phyloP scores from a whole-genome alignment of 305 asterid species.

The Lippia alba region DNA sequence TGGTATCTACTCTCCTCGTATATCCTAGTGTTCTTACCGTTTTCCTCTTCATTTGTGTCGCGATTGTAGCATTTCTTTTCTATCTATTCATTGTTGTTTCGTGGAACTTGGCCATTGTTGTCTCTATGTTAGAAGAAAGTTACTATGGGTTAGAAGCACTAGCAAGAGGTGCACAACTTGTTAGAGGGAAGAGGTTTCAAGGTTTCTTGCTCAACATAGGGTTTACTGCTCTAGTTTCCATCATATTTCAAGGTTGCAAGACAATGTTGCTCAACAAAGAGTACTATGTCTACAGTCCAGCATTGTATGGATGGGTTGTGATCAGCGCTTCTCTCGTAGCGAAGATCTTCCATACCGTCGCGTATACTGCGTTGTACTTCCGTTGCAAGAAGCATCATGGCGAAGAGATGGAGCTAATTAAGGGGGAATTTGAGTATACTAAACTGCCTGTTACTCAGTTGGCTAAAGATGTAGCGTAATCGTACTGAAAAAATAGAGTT shows the following conservation, averaged over 20 bases:
- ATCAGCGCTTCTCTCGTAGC: constrained; percentile 31
- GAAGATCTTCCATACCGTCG: constrained; percentile 31
- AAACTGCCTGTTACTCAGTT: constrained; percentile 28
- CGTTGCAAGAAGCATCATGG: constrained; percentile 60
- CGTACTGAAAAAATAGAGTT: too few species aligned
- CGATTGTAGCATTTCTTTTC: background rate
- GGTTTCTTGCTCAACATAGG: constrained; percentile 46
- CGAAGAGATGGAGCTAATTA: constrained; percentile 53
- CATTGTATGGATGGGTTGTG: constrained; percentile 12
- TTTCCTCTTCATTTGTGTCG: constrained; percentile 23
- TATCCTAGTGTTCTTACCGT: constrained; percentile 7
- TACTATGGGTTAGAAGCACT: constrained; percentile 52
- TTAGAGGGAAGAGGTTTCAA: constrained; percentile 50
- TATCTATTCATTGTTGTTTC: constrained; percentile 38
- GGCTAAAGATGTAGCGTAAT: constrained; percentile 14
- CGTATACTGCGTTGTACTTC: constrained; percentile 53
- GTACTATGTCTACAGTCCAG: constrained; percentile 22
- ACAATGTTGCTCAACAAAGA: constrained; percentile 19
- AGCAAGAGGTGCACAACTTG: constrained; percentile 43
- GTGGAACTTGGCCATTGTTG: constrained; percentile 53
- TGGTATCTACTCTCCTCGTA: constrained; percentile 31
- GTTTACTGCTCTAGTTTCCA: constrained; percentile 11
- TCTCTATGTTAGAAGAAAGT: constrained; percentile 56
- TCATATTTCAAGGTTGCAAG: constrained; percentile 25
- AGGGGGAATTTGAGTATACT: constrained; percentile 37